These are phyloP conservation scores for Fusarium sp. DNA, from an alignment of 2,329 filamentous ascomycete species.

Conservation along the genomic window DNA sequence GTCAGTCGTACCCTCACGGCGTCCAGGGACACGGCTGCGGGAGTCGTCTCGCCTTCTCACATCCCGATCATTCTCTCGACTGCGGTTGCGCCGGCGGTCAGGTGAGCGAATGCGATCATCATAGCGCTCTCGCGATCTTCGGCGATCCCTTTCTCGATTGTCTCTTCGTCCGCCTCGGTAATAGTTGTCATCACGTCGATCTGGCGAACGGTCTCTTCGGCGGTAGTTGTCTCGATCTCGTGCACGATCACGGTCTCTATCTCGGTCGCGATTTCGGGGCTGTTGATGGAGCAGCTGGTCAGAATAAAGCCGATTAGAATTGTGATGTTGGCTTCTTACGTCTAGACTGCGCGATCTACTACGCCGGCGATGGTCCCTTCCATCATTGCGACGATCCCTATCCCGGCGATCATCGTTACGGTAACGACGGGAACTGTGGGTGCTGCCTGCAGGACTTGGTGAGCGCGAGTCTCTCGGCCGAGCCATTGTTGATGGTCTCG, in stretches of 20 bases:
- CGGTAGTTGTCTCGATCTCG: slow-evolving; percentile 68
- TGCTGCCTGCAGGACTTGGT: slow-evolving; percentile 94
- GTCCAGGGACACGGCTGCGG: slow-evolving; percentile 71
- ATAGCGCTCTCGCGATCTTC: slow-evolving; percentile 71
- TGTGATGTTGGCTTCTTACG: slow-evolving; percentile 59
- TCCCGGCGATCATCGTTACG: slow-evolving; percentile 70
- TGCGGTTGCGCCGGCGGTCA: slow-evolving; percentile 68
- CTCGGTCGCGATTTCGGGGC: slow-evolving; percentile 69
- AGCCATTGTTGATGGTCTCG: slow-evolving; percentile 64
- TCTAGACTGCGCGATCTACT: slow-evolving; percentile 72
- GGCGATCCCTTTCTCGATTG: slow-evolving; percentile 65
- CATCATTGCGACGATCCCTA: slow-evolving; percentile 62
- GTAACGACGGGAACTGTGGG: slow-evolving; percentile 76
- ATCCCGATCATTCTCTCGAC: slow-evolving; percentile 73
- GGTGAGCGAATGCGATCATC: slow-evolving; percentile 69
- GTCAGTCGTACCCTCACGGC: slow-evolving; percentile 78
- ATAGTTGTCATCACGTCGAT: slow-evolving; percentile 72
- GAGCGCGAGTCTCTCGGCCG: slow-evolving; percentile 79
- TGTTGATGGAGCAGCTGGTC: slow-evolving; percentile 55
- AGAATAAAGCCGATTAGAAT: slow-evolving; percentile 50
- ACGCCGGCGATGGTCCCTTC: slow-evolving; percentile 65
- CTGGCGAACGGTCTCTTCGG: slow-evolving; percentile 76
- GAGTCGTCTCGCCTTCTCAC: slow-evolving; percentile 80
- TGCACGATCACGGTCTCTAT: slow-evolving; percentile 65
- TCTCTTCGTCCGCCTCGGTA: slow-evolving; percentile 72